phyloP scores from a whole-genome alignment of 2,329 filamentous ascomycete genomes.

The Alternaria brassicicola region DNA sequence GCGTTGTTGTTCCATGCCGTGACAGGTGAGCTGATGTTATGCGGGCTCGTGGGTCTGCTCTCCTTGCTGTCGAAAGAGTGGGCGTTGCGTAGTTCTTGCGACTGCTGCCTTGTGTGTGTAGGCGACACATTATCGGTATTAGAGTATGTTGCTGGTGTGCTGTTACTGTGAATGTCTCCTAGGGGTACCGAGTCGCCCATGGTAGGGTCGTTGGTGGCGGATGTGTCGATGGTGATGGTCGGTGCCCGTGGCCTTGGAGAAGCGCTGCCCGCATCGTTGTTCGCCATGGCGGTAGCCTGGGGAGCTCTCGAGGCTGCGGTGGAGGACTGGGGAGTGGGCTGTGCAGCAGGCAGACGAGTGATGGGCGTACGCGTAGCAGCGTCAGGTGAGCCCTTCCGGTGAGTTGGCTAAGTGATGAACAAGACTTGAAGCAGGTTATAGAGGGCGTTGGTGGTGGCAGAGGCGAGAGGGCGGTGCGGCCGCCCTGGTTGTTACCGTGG shows the following conservation, averaged over 20 bases:
- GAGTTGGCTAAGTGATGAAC: slow-evolving; percentile 20
- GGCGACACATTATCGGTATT: slow-evolving; percentile 35
- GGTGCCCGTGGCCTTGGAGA: slow-evolving; percentile 53
- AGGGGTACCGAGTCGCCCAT: slow-evolving; percentile 45
- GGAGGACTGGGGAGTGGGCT: slow-evolving; percentile 9
- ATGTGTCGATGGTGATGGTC: slow-evolving; percentile 61
- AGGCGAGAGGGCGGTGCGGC: slow-evolving; percentile 7
- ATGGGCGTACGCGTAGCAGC: slow-evolving; percentile 36
- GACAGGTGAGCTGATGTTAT: slow-evolving; percentile 70
- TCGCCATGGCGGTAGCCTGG: slow-evolving; percentile 37
- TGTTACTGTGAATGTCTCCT: slow-evolving; percentile 41
- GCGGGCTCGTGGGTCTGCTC: slow-evolving; percentile 68
- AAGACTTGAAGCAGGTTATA: slow-evolving; percentile 17
- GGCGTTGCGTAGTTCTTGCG: slow-evolving; percentile 60
- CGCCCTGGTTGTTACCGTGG: neutral
- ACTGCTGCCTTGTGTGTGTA: slow-evolving; percentile 31
- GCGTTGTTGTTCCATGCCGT: slow-evolving; percentile 60
- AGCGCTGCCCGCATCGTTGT: slow-evolving; percentile 36
- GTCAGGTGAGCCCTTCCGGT: slow-evolving; percentile 40
- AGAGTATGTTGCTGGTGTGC: slow-evolving; percentile 30
- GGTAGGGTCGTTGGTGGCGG: slow-evolving; percentile 48
- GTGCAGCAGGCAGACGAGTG: slow-evolving; percentile 23
- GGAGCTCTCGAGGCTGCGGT: slow-evolving; percentile 11
- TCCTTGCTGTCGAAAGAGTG: slow-evolving; percentile 69
- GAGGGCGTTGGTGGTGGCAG: slow-evolving; percentile 9